A percentile compares a stretch with the other conserved stretches of the same genome.
These are phyloP conservation scores for Zygoascus flipseniorum DNA, from an alignment of 805 yeast genomes.

Conservation along the genomic window DNA sequence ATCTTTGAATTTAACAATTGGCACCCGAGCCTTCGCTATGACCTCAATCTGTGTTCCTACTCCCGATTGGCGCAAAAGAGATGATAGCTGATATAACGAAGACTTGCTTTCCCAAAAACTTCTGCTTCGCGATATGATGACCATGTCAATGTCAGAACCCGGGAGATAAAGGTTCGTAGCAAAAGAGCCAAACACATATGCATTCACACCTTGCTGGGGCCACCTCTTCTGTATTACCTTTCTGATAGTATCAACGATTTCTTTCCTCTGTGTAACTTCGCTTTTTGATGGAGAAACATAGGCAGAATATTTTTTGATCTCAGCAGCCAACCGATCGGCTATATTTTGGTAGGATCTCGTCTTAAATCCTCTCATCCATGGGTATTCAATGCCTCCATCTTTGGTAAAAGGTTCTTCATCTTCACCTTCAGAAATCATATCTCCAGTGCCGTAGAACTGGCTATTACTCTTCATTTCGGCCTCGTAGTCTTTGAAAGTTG, in stretches of 20 bases:
- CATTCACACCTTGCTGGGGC: constrained; percentile 55
- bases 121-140: constrained; percentile 55
- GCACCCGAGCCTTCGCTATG: constrained; percentile 84
- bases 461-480: constrained; percentile 3
- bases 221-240: constrained; percentile 47
- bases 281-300: constrained; percentile 77
- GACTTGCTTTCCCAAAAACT: constrained; percentile 45
- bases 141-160: constrained; percentile 94
- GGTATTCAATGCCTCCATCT: constrained; percentile 30
- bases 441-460: neutral
- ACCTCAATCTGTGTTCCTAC: constrained; percentile 73
- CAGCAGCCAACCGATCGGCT: constrained; percentile 80
- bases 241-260: constrained; percentile 53
- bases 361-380: constrained; percentile 75
- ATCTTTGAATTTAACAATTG: constrained; percentile 86
- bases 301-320: constrained; percentile 73
- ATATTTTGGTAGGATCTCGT: constrained; percentile 70
- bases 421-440: constrained; percentile 3
- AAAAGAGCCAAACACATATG: constrained; percentile 85
- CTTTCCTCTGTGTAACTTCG: constrained; percentile 62
- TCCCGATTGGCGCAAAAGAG: constrained; percentile 50
- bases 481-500: constrained; percentile 9
- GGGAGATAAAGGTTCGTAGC: constrained; percentile 92
- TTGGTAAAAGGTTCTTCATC: neutral
- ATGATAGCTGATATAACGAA: constrained; percentile 63